A percentile compares a stretch with the other conserved stretches of the same genome.
These are phyloP conservation scores for Oldenlandia corymbosa DNA, from an alignment of 257 asterid species.

Conservation along the genomic window DNA sequence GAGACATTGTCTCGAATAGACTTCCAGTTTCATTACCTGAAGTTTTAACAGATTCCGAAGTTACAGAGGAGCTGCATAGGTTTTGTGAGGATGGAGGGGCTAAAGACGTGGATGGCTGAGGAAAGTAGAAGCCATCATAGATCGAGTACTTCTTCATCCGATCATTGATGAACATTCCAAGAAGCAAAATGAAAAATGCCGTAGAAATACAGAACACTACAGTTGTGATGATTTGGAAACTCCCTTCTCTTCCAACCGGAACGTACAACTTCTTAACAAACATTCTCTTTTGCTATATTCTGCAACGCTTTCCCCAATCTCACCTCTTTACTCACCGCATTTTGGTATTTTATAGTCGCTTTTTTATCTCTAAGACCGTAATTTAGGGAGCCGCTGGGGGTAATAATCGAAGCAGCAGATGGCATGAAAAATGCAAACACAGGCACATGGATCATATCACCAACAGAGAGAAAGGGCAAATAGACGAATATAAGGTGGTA, in stretches of 20 bases:
- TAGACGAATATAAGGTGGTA: neutral
- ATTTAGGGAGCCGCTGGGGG: no score
- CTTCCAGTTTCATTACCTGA: neutral
- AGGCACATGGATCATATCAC: slow-evolving; percentile 4
- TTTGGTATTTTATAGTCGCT: neutral
- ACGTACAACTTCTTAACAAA: slow-evolving; percentile 30
- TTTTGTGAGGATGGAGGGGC: slow-evolving; percentile 28
- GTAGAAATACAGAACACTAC: slow-evolving; percentile 38
- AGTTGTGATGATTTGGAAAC: slow-evolving; percentile 42
- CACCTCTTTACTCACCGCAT: neutral
- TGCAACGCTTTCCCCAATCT: no score
- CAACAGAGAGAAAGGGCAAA: no score
- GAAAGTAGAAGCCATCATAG: slow-evolving; percentile 47
- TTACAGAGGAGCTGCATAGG: slow-evolving; percentile 15
- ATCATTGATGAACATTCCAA: slow-evolving; percentile 52
- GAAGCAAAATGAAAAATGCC: slow-evolving; percentile 36
- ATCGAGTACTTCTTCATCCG: slow-evolving; percentile 38
- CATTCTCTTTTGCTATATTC: slow-evolving; percentile 18
- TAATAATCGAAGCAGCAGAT: neutral
- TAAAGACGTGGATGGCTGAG: slow-evolving; percentile 38
- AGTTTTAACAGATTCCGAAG: slow-evolving; percentile 11
- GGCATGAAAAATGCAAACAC: neutral
- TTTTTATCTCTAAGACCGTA: neutral
- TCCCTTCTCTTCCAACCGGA: slow-evolving; percentile 37
- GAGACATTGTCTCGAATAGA: slow-evolving; percentile 21